Conservation (phyloP, 2,329 filamentous ascomycete species). For the Exophiala oligosperma region DNA sequence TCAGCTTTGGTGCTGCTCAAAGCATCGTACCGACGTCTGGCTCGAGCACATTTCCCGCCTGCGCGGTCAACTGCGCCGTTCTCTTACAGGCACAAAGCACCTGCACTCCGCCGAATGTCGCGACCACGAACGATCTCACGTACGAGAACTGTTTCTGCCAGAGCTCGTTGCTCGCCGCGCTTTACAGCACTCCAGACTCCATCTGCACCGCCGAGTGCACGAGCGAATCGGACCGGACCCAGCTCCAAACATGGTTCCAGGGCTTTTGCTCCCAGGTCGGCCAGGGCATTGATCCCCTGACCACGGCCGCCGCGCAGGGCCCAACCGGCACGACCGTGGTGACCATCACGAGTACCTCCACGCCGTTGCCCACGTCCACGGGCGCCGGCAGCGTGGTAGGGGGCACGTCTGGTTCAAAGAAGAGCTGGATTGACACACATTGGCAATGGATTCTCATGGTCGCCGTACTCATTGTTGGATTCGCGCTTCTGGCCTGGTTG, state of each 20-base stretch:
- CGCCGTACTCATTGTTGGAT: slow-evolving; percentile 69
- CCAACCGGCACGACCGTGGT: slow-evolving; percentile 23
- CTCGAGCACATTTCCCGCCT: slow-evolving; percentile 58
- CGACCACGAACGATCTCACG: slow-evolving; percentile 49
- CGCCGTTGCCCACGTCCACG: slow-evolving; percentile 28
- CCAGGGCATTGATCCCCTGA: slow-evolving; percentile 36
- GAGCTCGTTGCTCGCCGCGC: slow-evolving; percentile 58
- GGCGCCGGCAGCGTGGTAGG: slow-evolving; percentile 12
- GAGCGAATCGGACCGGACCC: slow-evolving; percentile 51
- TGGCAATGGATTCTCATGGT: slow-evolving; percentile 83
- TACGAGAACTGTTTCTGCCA: slow-evolving; percentile 75
- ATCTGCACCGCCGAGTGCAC: slow-evolving; percentile 65
- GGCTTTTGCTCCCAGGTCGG: slow-evolving; percentile 59
- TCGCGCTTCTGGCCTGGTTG: slow-evolving; percentile 65
- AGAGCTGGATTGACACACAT: slow-evolving; percentile 60
- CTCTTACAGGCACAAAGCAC: slow-evolving; percentile 70
- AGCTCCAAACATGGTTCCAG: slow-evolving; percentile 70
- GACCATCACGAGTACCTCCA: slow-evolving; percentile 25
- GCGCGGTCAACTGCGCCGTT: slow-evolving; percentile 58
- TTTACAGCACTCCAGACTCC: slow-evolving; percentile 57
- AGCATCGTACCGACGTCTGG: slow-evolving; percentile 39
- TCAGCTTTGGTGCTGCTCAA: slow-evolving; percentile 29
- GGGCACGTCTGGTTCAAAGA: slow-evolving; percentile 7
- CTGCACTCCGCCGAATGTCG: slow-evolving; percentile 63
- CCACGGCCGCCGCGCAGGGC: slow-evolving; percentile 33